These are phyloP conservation scores for Collybiopsis confluens DNA, from an alignment of 768 basidiomycete species.

Conservation along the genomic window DNA sequence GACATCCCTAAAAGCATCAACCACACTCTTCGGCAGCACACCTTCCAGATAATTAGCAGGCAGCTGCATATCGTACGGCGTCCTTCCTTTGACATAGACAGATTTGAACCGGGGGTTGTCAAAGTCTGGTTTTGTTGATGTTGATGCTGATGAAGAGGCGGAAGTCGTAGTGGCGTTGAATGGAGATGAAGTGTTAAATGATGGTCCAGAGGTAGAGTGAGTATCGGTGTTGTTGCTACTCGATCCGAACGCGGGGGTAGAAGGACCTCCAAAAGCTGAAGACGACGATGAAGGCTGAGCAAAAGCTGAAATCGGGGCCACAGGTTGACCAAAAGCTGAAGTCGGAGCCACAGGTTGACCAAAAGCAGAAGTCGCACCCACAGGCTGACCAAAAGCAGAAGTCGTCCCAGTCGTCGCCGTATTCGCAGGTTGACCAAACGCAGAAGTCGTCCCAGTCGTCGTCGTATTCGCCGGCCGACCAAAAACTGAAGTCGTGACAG, in stretches of 20 bases:
- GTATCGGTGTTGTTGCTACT: too few relatives aligned
- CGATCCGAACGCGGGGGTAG: not conserved
- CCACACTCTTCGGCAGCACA: conserved; percentile 29
- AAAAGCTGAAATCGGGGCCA: not conserved
- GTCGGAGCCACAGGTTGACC: conserved; percentile 15
- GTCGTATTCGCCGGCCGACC: conserved; percentile 14
- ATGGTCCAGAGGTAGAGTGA: not conserved
- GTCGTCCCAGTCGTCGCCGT: conserved; percentile 11
- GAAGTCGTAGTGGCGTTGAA: not conserved
- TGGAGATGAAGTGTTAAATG: not conserved
- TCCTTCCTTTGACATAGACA: conserved; percentile 26
- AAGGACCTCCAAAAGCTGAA: not conserved
- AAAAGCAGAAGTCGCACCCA: conserved; percentile 32
- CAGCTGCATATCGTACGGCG: conserved; percentile 36
- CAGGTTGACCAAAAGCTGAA: conserved; percentile 32
- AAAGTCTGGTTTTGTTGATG: conserved; percentile 1
- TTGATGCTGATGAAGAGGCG: not conserved
- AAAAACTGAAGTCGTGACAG: conserved; percentile 11
- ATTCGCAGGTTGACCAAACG: conserved; percentile 27
- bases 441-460: conserved; percentile 20
- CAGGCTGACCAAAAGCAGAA: conserved; percentile 15
- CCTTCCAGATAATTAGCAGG: conserved; percentile 39
- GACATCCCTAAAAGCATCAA: conserved; percentile 32
- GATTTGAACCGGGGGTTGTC: not conserved
- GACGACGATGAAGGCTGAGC: conserved; percentile 15